Evolutionary conservation across 192 early-diverging fungal genomes (phyloP).

Genomic region (Backusella mclennaniae): DNA sequence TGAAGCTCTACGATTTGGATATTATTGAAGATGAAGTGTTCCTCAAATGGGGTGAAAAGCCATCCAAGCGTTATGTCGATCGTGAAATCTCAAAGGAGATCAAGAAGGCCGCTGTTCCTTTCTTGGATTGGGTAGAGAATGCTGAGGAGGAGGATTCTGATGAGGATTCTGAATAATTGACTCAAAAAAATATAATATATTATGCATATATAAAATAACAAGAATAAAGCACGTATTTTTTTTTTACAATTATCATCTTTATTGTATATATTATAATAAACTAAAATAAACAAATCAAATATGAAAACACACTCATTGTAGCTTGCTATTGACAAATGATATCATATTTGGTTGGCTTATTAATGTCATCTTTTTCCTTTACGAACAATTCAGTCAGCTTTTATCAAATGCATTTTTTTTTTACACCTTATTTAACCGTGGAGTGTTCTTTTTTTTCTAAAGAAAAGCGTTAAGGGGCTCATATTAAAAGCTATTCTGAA

Average conservation of each 20-base stretch:
- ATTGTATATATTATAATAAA: too few relatives aligned
- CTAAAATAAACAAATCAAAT: not conserved
- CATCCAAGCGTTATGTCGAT: constrained; percentile 72
- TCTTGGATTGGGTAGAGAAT: constrained; percentile 87
- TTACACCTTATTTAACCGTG: not conserved
- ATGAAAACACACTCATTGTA: not conserved
- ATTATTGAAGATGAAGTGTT: constrained; percentile 90
- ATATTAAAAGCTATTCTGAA: not conserved
- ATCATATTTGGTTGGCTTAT: not conserved
- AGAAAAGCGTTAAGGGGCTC: not conserved
- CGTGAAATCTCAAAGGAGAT: constrained; percentile 78
- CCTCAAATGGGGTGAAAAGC: constrained; percentile 88
- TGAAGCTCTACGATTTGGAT: constrained; percentile 88
- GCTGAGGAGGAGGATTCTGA: constrained; percentile 83
- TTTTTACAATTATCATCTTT: too few relatives aligned
- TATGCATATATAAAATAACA: not conserved
- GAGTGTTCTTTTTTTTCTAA: not conserved
- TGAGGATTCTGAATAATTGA: constrained; percentile 35
- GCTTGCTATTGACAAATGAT: not conserved
- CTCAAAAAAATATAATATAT: not conserved
- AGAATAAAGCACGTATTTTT: not conserved
- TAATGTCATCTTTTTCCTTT: not conserved
- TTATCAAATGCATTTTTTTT: not conserved
- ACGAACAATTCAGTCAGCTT: not conserved
- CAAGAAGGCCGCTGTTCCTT: constrained; percentile 82